Evolutionary conservation across 2,329 filamentous ascomycete genomes (phyloP), one percentile per base, ranked within the genome.

Genomic region (Colletotrichum gloeosporioides): DNA sequence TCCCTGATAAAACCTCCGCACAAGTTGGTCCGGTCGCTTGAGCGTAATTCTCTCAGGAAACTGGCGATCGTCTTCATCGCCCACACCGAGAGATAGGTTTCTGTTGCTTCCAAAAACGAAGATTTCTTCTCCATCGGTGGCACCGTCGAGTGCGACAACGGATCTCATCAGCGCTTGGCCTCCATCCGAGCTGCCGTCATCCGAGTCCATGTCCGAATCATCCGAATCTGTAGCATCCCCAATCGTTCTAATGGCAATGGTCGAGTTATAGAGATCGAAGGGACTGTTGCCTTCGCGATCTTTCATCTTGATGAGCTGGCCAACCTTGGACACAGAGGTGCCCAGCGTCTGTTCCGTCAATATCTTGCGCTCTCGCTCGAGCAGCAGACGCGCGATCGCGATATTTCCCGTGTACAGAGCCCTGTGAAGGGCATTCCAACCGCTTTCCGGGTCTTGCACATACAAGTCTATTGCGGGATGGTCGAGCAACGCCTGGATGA

Each of bases 71-170:
- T 98, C 96, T 81, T 98, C 94, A 82, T 99, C 96, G n/a, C 96
- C 96, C 76, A 99, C 93, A 2, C 97, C 97, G 27, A 99, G 90
- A 0, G 95, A 97, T 12, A 98, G 86, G 80, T 99, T 99, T 82
- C 97, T 98, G 85, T 98, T 99, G 85, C 96, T 99, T 66, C 97
- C 97, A 85, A 99, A 98, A 1, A 95, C 94, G 81, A 95, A 99
- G 1, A 98, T 87, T 82, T 99, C 97, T 80, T 98, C 95, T 10
- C 95, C 96, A 32, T 81, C 78, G 4, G 78, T 73, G 1, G 77
- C 73, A 5, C 66, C 73, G 29, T 81, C 80, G 25, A 81, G 73
- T 8, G 69, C 77, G 31, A 71, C 77, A 31, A 78, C 67, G 18
- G 77, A 31, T 68, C 70, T 18, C 64, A 70, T 32, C 69, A 69